phyloP scores from a whole-genome alignment of 108 stramenopile genomes.

The Fistulifera solaris region DNA sequence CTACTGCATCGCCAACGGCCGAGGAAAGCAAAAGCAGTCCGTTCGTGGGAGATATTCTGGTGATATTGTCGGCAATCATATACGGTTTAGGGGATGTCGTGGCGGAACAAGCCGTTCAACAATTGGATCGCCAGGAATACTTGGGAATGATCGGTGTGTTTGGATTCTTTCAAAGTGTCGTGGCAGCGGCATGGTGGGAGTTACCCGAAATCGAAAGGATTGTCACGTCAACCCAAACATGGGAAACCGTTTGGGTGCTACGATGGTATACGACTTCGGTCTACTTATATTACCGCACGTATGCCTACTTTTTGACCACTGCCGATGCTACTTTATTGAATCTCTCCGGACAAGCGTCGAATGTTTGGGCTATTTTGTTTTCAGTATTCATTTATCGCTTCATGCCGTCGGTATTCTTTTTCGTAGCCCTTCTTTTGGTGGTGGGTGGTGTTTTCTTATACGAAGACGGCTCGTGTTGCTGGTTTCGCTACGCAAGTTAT shows the following conservation, averaged over 20 bases:
- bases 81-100: conserved; percentile 60
- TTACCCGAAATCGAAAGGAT: conserved; percentile 13
- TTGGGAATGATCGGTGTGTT: conserved; percentile 66
- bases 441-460: conserved; percentile 80
- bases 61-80: conserved; percentile 40
- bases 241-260: conserved; percentile 17
- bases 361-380: conserved; percentile 65
- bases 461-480: conserved; percentile 24
- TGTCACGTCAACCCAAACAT: neutral
- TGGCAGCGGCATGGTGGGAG: conserved; percentile 38
- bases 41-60: conserved; percentile 61
- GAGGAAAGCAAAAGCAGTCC: too few species aligned
- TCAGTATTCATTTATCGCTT: conserved; percentile 24
- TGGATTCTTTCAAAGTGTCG: conserved; percentile 35
- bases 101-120: conserved; percentile 51
- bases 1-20: conserved; percentile 4
- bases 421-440: conserved; percentile 64
- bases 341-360: conserved; percentile 51
- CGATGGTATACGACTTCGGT: conserved; percentile 34
- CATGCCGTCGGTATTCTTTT: conserved; percentile 61
- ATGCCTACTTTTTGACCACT: conserved; percentile 37
- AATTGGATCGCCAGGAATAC: conserved; percentile 55
- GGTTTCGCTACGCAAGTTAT: too few species aligned
- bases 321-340: conserved; percentile 70
- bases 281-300: conserved; percentile 38